Evolutionary conservation across 306 rosid species (phyloP).

Genomic region (Castanea mollissima): DNA sequence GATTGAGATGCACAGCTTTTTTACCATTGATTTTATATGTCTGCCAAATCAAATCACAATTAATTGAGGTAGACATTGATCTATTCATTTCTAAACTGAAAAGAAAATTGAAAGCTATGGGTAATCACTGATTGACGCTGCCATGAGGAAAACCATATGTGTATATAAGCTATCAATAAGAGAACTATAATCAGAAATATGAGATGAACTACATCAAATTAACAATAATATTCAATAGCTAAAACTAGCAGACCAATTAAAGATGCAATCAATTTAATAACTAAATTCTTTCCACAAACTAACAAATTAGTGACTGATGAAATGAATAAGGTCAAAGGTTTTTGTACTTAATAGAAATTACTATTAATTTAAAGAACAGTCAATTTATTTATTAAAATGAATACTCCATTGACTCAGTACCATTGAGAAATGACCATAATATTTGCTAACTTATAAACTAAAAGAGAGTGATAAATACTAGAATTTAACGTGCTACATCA

Average conservation of each 20-base stretch:
- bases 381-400: neutral
- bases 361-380: neutral
- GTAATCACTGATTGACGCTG: neutral
- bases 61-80: constrained; percentile 9
- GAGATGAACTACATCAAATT: constrained; percentile 3
- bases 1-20: constrained; percentile 85
- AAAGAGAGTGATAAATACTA: neutral
- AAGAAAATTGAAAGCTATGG: neutral
- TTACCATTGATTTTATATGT: constrained; percentile 87
- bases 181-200: constrained; percentile 3
- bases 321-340: neutral
- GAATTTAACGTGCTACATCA: neutral
- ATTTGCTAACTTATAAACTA: neutral
- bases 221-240: neutral
- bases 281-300: neutral
- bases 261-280: neutral
- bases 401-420: neutral
- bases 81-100: neutral
- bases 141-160: neutral
- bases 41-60: constrained; percentile 37
- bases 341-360: neutral
- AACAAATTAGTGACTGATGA: neutral
- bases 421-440: neutral
- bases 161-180: neutral
- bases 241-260: neutral